Conservation (phyloP, 2,329 filamentous ascomycete species). For the Rhexocercosporidium sp. region DNA sequence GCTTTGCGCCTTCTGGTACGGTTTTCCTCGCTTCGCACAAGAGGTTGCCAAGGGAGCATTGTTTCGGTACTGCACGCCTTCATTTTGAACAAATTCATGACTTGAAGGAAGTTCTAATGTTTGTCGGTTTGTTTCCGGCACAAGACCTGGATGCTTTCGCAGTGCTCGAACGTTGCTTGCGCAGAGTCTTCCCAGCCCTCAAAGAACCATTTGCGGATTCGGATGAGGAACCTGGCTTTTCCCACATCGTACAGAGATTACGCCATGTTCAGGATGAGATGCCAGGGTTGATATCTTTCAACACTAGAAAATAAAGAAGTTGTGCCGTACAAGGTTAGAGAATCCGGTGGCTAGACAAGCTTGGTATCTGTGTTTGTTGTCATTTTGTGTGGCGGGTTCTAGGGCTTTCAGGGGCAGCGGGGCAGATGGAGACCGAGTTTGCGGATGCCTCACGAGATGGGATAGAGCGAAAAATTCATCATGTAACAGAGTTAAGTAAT, state of each 20-base stretch:
- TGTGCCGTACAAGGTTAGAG: background rate
- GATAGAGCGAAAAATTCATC: background rate
- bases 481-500: background rate
- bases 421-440: background rate
- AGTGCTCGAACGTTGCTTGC: slow-evolving; percentile 1
- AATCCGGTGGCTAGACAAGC: background rate
- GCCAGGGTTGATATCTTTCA: slow-evolving; percentile 5
- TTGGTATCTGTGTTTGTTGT: background rate
- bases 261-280: slow-evolving; percentile 5
- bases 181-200: slow-evolving; percentile 5
- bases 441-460: background rate
- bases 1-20: slow-evolving; percentile 5
- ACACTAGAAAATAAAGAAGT: background rate
- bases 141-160: background rate
- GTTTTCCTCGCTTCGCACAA: slow-evolving; percentile 7
- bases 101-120: slow-evolving; percentile 6
- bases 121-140: slow-evolving; percentile 5
- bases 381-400: background rate
- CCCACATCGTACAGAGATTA: slow-evolving; percentile 2
- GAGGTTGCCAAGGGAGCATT: slow-evolving; percentile 6
- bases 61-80: background rate
- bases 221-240: slow-evolving; percentile 2
- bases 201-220: background rate
- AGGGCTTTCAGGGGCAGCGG: background rate
- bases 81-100: slow-evolving; percentile 2